Evolutionary conservation across 495 filamentous ascomycete species (phyloP).

Genomic region (Podospora tetraspora): DNA sequence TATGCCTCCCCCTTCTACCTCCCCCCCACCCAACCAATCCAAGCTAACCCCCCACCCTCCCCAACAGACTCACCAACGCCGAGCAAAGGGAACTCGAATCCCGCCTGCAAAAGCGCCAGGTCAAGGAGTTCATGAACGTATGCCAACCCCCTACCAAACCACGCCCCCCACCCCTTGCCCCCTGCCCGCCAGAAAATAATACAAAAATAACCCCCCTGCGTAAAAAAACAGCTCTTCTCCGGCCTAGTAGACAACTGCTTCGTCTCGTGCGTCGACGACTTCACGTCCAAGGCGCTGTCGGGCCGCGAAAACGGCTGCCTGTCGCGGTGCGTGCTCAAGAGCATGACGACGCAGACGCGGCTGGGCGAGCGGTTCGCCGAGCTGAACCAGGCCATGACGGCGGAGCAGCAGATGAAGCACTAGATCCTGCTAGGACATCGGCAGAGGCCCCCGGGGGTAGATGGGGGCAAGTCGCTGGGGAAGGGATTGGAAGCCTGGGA

Average conservation of each 20-base stretch:
- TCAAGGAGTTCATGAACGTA: slow-evolving; percentile 98
- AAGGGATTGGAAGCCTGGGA: neutral
- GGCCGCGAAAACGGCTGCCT: slow-evolving; percentile 84
- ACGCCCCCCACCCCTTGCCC: neutral
- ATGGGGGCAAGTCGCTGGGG: no score
- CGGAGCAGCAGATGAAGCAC: slow-evolving; percentile 47
- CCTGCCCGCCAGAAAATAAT: neutral
- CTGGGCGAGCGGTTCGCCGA: slow-evolving; percentile 91
- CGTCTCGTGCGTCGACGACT: slow-evolving; percentile 94
- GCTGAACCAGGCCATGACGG: slow-evolving; percentile 80
- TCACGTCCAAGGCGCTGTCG: slow-evolving; percentile 90
- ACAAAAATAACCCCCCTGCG: neutral
- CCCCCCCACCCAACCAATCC: neutral
- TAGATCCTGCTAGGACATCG: no score
- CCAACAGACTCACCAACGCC: slow-evolving; percentile 57
- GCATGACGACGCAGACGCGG: slow-evolving; percentile 78
- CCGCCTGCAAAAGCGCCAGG: slow-evolving; percentile 92
- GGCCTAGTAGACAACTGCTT: slow-evolving; percentile 94
- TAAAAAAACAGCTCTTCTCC: slow-evolving; percentile 74
- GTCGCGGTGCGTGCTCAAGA: slow-evolving; percentile 90
- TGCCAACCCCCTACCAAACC: slow-evolving; percentile 18
- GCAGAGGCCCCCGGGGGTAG: no score
- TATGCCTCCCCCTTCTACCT: neutral
- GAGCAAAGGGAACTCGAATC: slow-evolving; percentile 88
- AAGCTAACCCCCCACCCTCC: slow-evolving; percentile 7